Evolutionary conservation across 352 stramenopile species (phyloP), one percentile per base, ranked within the genome.

Genomic region (Aphanomyces euteiches): DNA sequence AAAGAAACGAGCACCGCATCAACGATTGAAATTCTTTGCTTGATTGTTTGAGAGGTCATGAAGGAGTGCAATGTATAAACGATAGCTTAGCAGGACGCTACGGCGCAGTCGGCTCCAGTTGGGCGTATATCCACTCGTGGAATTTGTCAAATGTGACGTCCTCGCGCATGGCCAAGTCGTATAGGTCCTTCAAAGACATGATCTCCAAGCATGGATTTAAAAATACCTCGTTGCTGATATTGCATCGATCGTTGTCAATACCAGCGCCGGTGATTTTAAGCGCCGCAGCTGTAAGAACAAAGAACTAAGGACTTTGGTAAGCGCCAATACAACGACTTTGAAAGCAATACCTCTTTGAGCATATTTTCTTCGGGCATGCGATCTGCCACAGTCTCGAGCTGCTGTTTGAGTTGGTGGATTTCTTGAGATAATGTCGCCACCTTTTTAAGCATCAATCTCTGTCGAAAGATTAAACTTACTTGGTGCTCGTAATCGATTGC

Each of bases 91-190:
- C 28, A 28, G 28, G 28, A 28, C 28, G 28, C 28, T 28, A 28
- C 28, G 28, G 28, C 28, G 28, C 28, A 28, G 28, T 28, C 28
- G 28, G 28, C 28, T 81, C 80, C 3, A 88, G 72, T 0, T 78
- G 77, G 4, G 58, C 45, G 57, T 80, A 75, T n/a, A 88, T 77
- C 80, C 80, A 88, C 7, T 70, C 66, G 65, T 86, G 78, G 67
- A 75, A 88, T 64, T 82, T 77, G 19, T 88, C 80, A 47, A 88
- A 88, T 4, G 80, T 85, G 12, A 88, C 71, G 39, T 77, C 77
- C 7, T 80, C 72, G n/a, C 65, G 36, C 69, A 82, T 78, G 19
- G 80, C 80, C 72, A 86, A 73, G 36, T 73, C 78, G 64, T 79
- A 88, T 12, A 88, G 68, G 56, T 77, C 77, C 75, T 86, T 43